phyloP scores from a whole-genome alignment of 163 green algal genomes.

The Scenedesmus sp. region DNA sequence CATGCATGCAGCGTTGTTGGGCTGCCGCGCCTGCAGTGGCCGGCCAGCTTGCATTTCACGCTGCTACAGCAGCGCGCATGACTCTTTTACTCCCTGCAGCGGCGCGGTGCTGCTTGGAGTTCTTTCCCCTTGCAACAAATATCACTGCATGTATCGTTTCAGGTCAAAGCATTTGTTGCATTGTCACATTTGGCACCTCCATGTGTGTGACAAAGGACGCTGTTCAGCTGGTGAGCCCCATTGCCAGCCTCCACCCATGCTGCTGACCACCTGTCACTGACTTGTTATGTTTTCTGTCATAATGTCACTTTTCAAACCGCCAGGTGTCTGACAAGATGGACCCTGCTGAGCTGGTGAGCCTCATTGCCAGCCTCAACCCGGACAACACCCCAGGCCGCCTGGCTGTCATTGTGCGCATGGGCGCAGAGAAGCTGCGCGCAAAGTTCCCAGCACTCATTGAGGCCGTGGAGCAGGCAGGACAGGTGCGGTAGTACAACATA shows the following conservation, averaged over 20 bases:
- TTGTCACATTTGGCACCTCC: neutral
- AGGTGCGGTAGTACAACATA: conserved; percentile 36
- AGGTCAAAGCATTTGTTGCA: neutral
- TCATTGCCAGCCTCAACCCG: conserved; percentile 95
- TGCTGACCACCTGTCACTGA: neutral
- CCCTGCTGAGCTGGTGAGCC: conserved; percentile 89
- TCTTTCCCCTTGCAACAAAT: neutral
- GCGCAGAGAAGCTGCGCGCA: conserved; percentile 88
- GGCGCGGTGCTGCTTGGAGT: conserved; percentile 5
- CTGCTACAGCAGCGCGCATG: conserved; percentile 1
- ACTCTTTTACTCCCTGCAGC: conserved; percentile 13
- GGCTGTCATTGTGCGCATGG: conserved; percentile 98
- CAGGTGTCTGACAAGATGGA: conserved; percentile 98
- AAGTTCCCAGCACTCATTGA: conserved; percentile 89
- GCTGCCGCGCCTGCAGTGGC: neutral
- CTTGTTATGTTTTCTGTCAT: neutral
- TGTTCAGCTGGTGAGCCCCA: neutral
- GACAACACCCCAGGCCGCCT: conserved; percentile 95
- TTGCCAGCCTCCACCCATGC: neutral
- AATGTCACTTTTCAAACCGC: conserved; percentile 59
- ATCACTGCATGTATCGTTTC: neutral
- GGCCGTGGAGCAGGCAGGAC: conserved; percentile 80
- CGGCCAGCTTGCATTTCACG: conserved; percentile 6
- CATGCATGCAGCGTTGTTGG: neutral
- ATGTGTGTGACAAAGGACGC: too few relatives aligned